Evolutionary conservation across 2,329 filamentous ascomycete genomes (phyloP).

Genomic region (Trichothecium roseum): DNA sequence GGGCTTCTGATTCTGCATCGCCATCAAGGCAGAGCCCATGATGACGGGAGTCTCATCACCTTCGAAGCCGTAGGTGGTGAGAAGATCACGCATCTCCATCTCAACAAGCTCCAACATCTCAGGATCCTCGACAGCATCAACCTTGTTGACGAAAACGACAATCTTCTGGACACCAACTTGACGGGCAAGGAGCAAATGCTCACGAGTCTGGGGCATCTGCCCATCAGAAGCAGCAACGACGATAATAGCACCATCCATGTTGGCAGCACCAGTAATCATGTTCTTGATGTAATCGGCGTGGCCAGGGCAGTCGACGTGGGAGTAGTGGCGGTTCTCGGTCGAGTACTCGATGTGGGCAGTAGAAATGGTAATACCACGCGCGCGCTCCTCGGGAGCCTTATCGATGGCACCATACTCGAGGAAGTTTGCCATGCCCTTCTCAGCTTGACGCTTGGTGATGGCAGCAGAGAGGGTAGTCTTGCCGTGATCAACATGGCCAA

Average conservation of each 20-base stretch:
- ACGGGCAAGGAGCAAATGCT: constrained; percentile 93
- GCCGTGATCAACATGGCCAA: constrained; percentile 99
- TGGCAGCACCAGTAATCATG: constrained; percentile 99
- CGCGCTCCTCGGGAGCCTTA: constrained; percentile 98
- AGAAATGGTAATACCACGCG: constrained; percentile 99
- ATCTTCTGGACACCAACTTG: constrained; percentile 98
- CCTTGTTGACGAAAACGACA: constrained; percentile 99
- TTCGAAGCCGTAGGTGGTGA: constrained; percentile 89
- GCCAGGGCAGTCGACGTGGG: constrained; percentile 98
- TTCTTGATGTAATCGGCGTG: constrained; percentile 99
- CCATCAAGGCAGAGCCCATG: constrained; percentile 93
- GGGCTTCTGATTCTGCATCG: constrained; percentile 73
- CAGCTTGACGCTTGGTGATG: constrained; percentile 95
- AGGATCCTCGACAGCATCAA: constrained; percentile 92
- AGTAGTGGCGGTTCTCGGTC: constrained; percentile 91
- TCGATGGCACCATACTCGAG: constrained; percentile 97
- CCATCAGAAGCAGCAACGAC: constrained; percentile 97
- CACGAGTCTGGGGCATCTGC: constrained; percentile 99
- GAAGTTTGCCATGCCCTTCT: constrained; percentile 89
- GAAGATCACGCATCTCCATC: constrained; percentile 99
- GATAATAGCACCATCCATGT: constrained; percentile 98
- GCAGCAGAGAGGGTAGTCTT: constrained; percentile 99
- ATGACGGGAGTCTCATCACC: constrained; percentile 96
- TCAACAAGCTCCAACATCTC: constrained; percentile 99
- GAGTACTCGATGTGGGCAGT: constrained; percentile 98